A percentile compares a stretch with the other conserved stretches of the same genome.
Conservation (phyloP, 2,329 filamentous ascomycete species). For the Fonsecaea monophora region DNA sequence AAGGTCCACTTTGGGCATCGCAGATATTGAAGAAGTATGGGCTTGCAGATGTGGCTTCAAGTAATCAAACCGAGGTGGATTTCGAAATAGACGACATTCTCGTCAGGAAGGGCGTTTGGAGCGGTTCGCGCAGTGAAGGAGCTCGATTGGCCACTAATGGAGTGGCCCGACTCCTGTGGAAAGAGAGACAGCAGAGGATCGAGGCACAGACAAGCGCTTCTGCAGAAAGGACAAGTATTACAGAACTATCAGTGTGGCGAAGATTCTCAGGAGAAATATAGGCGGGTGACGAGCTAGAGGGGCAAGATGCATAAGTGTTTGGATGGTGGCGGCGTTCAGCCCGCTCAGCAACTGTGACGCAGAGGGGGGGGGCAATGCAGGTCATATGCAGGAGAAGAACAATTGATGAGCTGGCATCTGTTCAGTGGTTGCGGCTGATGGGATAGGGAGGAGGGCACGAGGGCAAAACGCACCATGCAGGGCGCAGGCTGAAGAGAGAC, state of each 20-base stretch:
- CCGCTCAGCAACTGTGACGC: conserved; percentile 1
- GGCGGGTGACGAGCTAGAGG: not conserved
- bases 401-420: conserved; percentile 12
- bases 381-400: conserved; percentile 25
- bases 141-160: conserved; percentile 30
- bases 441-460: not conserved
- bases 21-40: conserved; percentile 12
- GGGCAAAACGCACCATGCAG: conserved; percentile 16
- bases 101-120: conserved; percentile 27
- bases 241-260: conserved; percentile 16
- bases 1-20: conserved; percentile 28
- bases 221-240: conserved; percentile 12
- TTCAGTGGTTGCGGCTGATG: not conserved
- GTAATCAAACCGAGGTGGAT: not conserved
- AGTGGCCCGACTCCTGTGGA: conserved; percentile 29
- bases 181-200: conserved; percentile 25
- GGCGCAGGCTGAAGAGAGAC: conserved; percentile 1
- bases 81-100: conserved; percentile 5
- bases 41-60: not conserved
- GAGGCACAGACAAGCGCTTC: conserved; percentile 12
- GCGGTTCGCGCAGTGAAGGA: conserved; percentile 19
- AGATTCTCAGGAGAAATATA: conserved; percentile 14
- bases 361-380: conserved; percentile 13
- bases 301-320: conserved; percentile 8
- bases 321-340: not conserved